Evolutionary conservation across 1,139 yeast genomes (phyloP), one percentile per base, ranked within the genome.

Genomic region (Nakaseomyces kungkrabaensis): DNA sequence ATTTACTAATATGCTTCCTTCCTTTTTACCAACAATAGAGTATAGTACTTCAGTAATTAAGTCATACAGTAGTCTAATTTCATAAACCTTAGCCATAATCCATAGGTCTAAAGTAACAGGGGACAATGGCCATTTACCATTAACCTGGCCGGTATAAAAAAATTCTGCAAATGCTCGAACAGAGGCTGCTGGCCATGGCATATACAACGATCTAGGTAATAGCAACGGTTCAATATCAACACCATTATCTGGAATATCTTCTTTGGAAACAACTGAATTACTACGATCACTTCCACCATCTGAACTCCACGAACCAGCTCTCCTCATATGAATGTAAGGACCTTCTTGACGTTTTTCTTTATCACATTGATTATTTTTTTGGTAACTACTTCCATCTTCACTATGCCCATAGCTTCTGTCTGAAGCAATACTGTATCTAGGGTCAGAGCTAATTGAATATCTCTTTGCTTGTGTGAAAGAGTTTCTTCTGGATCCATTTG

Each of bases 111-210:
- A 71, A 0, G 85, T 76, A 0, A 85, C 81, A 0, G 90, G 89
- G 1, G 77, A 71, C 34, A 84, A 68, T 22, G 75, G 67, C 90
- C 90, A 84, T 56, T 78, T 81, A 51, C 81, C 78, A 37, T 86
- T 87, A 27, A 84, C 77, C 63, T 83, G 89, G 0, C 92, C 94
- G 8, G 89, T 84, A 60, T 81, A 83, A 54, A 85, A 71, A 63
- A 79, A 85, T 59, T 85, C 92, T 43, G 84, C 72, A 58, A 84
- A 77, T 0, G 87, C 88, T 50, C 73, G 75, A 9, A 83, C 77
- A 0, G 87, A 76, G 1, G 69, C 62, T 0, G 83, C 79, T 1
- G 81, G 67, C 68, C 82, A 82, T 7, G 94, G 92, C 54, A 85
- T 62, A 57, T 82, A 84, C 32, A 85, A 63, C 13, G 80, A 75